These are phyloP conservation scores for Rubia balearica DNA, from an alignment of 305 asterid species.

Conservation along the genomic window DNA sequence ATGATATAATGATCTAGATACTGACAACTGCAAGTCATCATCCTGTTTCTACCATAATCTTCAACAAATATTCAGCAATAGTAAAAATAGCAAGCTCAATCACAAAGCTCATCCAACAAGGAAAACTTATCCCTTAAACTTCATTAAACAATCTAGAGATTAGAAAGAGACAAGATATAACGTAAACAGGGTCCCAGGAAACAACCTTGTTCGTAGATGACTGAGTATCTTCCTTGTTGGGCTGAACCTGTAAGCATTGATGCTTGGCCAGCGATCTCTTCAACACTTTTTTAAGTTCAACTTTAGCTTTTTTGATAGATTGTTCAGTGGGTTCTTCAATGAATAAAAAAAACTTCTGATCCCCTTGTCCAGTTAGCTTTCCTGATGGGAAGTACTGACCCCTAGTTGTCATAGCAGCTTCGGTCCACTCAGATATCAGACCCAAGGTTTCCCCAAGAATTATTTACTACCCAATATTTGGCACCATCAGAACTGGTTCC, in stretches of 20 bases:
- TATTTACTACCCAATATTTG: no score
- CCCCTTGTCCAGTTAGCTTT: constrained; percentile 58
- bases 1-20: background rate
- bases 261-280: constrained; percentile 80
- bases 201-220: constrained; percentile 34
- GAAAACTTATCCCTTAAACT: background rate
- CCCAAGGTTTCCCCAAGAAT: constrained; percentile 55
- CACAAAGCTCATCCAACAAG: background rate
- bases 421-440: constrained; percentile 96
- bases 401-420: constrained; percentile 93
- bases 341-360: constrained; percentile 84
- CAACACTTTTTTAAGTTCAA: constrained; percentile 81
- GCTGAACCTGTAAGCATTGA: constrained; percentile 88
- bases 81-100: background rate
- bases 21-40: background rate
- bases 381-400: constrained; percentile 84
- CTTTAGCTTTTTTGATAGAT: constrained; percentile 89
- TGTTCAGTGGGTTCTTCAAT: constrained; percentile 90
- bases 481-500: no score
- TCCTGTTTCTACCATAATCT: background rate
- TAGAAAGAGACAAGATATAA: background rate
- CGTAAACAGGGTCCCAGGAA: background rate
- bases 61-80: background rate
- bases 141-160: background rate
- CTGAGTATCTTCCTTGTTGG: constrained; percentile 83